Evolutionary conservation across 192 early-diverging fungal genomes (phyloP), one percentile per base, ranked within the genome.

Genomic region (Backusella tarrabulga): DNA sequence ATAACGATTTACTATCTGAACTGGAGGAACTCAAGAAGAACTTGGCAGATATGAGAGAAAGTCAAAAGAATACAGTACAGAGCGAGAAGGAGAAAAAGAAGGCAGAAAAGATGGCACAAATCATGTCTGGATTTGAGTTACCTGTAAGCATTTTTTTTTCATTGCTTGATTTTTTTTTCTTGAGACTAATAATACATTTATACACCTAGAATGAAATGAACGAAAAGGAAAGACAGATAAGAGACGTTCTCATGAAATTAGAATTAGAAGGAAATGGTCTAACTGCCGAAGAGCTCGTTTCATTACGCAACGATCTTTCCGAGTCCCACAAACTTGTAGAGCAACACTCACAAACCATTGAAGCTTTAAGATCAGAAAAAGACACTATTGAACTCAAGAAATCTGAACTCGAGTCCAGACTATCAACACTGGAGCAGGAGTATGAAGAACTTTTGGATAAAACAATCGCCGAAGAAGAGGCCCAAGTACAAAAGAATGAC

Each of bases 71-170:
- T 63, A 76, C 44, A 68, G 81, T 42, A 44, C 89, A 89, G n/a
- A 88, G 87, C 26, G 91, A 93, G 38, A 94, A 93, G 77, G 91
- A 95, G 76, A 90, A 91, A 84, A 87, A 88, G 79, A 94, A 95
- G 85, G 83, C 88, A 44, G 94, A 94, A 75, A 93, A 92, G 86
- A 94, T 97, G 90, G 91, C 90, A 7, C 84, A 91, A 75, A 96
- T 96, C 89, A 91, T 95, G 87, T 90, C 88, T 7, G 89, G 92
- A 67, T 89, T 97, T 46, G 94, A 93, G 74, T 90, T 92, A 36
- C 90, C 93, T 34, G 88, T 87, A 80, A 79, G 84, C 1, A 12
- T 23, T 26, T 12, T 60, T 60, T 60, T 60, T 23, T 26, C 52
- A 23, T 76, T 77, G 19, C 7, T 70, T 41, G 11, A 15, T 70